Percentiles rank a stretch among this genome's conserved stretches.
These are phyloP conservation scores for Penicillium sp. DNA, from an alignment of 2,329 filamentous ascomycete species.

Conservation along the genomic window DNA sequence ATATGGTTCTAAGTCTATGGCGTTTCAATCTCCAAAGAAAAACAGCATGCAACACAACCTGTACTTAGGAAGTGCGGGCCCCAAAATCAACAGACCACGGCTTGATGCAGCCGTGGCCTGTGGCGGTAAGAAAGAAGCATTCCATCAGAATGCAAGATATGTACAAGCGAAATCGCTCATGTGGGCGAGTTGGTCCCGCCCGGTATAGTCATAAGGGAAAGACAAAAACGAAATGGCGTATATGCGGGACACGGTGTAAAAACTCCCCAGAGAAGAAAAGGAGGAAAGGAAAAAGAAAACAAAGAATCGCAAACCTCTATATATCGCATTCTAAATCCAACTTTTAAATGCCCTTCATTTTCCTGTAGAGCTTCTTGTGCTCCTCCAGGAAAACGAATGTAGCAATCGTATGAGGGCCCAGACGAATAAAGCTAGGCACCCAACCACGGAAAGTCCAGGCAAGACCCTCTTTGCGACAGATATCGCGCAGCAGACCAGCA, in stretches of 20 bases:
- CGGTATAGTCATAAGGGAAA: conserved; percentile 8
- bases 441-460: conserved; percentile 68
- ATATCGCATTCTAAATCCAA: not conserved
- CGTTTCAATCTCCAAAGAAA: conserved; percentile 8
- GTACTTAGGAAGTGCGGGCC: conserved; percentile 3
- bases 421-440: conserved; percentile 66
- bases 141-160: conserved; percentile 24
- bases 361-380: conserved; percentile 64
- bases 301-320: conserved; percentile 15
- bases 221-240: not conserved
- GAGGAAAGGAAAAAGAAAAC: not conserved
- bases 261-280: not conserved
- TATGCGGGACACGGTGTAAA: conserved; percentile 7
- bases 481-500: conserved; percentile 52
- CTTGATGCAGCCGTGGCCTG: not conserved
- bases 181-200: conserved; percentile 10
- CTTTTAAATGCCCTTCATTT: conserved; percentile 45
- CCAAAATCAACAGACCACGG: not conserved
- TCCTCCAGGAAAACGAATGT: conserved; percentile 69
- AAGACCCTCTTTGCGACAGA: conserved; percentile 59
- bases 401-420: conserved; percentile 66
- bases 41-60: conserved; percentile 9
- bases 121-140: not conserved
- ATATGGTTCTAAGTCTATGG: conserved; percentile 27
- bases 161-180: conserved; percentile 19